Evolutionary conservation across 108 stramenopile species (phyloP).

Genomic region (Nitzschia palea): DNA sequence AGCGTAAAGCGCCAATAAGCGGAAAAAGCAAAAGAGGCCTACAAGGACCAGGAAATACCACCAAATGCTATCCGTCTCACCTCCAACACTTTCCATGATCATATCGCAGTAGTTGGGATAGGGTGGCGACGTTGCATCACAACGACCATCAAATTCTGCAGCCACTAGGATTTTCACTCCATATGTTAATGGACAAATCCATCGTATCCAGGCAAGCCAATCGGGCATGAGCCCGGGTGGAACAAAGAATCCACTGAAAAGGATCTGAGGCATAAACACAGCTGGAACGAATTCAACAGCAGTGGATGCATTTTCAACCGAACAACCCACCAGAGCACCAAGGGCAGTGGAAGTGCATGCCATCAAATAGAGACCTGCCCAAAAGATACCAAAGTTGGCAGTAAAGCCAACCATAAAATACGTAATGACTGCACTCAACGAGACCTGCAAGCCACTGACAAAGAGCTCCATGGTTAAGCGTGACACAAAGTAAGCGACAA

Average conservation of each 20-base stretch:
- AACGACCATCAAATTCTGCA: slow-evolving; percentile 55
- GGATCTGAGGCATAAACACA: slow-evolving; percentile 76
- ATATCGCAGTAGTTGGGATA: slow-evolving; percentile 38
- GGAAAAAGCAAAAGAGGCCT: slow-evolving; percentile 58
- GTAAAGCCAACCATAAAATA: slow-evolving; percentile 53
- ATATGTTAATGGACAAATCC: slow-evolving; percentile 68
- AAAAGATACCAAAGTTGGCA: slow-evolving; percentile 30
- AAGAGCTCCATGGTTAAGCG: slow-evolving; percentile 43
- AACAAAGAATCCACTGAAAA: slow-evolving; percentile 73
- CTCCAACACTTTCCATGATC: slow-evolving; percentile 40
- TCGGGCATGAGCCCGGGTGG: slow-evolving; percentile 22
- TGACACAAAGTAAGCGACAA: slow-evolving; percentile 61
- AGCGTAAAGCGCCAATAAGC: slow-evolving; percentile 51
- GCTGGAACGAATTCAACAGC: slow-evolving; percentile 61
- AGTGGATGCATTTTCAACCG: slow-evolving; percentile 53
- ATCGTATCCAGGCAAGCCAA: slow-evolving; percentile 76
- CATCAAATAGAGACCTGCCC: slow-evolving; percentile 29
- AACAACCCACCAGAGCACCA: slow-evolving; percentile 53
- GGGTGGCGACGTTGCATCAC: slow-evolving; percentile 20
- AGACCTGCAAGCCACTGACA: slow-evolving; percentile 36
- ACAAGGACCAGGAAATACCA: slow-evolving; percentile 56
- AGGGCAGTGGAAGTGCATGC: slow-evolving; percentile 49
- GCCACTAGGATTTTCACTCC: slow-evolving; percentile 45
- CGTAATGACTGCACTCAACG: slow-evolving; percentile 20
- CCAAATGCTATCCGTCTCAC: slow-evolving; percentile 41